phyloP scores from a whole-genome alignment of 2,329 filamentous ascomycete species.

The Taxawa tesnikishii region DNA sequence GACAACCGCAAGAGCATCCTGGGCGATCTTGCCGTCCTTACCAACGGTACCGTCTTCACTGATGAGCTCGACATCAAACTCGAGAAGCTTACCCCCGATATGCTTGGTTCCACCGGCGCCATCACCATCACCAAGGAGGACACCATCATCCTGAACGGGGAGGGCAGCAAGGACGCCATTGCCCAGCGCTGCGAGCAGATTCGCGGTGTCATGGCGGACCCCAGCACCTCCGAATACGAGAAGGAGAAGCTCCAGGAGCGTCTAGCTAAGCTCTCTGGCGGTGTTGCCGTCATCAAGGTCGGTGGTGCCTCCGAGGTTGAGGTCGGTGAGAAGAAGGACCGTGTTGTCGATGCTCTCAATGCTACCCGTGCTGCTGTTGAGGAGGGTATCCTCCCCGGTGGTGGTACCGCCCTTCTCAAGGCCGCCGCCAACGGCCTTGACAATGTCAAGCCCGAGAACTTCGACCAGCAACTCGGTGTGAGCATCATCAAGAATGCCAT shows the following conservation, averaged over 20 bases:
- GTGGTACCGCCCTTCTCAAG: conserved; percentile 96
- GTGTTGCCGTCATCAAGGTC: conserved; percentile 99
- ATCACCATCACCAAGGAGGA: conserved; percentile 99
- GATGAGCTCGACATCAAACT: conserved; percentile 99
- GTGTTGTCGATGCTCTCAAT: conserved; percentile 96
- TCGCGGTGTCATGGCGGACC: conserved; percentile 88
- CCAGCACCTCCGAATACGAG: conserved; percentile 94
- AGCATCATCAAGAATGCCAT: conserved; percentile 97
- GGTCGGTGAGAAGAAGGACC: conserved; percentile 99
- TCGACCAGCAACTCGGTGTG: conserved; percentile 97
- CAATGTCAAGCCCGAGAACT: conserved; percentile 81
- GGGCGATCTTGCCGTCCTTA: conserved; percentile 88
- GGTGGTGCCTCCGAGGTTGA: conserved; percentile 96
- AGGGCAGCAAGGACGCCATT: conserved; percentile 88
- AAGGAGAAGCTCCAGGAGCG: conserved; percentile 99
- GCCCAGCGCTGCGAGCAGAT: conserved; percentile 98
- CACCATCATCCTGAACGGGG: conserved; percentile 95
- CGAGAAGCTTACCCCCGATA: conserved; percentile 90
- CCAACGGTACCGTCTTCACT: conserved; percentile 93
- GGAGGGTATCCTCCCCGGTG: conserved; percentile 97
- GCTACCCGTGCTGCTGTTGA: conserved; percentile 96
- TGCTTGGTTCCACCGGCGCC: conserved; percentile 92
- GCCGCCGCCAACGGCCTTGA: conserved; percentile 79
- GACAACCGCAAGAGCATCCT: conserved; percentile 99
- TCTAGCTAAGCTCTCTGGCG: conserved; percentile 96